Evolutionary conservation across 805 yeast species (phyloP).

Genomic region (Sugiyamaella smithiae): DNA sequence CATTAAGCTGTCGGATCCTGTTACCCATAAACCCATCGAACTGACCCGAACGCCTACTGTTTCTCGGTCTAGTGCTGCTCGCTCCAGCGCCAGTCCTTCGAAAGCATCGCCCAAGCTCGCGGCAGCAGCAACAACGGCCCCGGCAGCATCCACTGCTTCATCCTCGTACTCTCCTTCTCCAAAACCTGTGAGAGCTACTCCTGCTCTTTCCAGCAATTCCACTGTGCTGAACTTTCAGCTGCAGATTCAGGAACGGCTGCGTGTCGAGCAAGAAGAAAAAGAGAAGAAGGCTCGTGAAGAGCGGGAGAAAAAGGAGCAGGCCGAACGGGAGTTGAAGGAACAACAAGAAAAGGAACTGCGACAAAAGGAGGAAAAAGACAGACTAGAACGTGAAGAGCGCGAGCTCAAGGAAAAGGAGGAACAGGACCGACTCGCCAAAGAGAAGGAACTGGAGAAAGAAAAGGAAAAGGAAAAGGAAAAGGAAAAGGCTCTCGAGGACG

Average conservation of each 20-base stretch:
- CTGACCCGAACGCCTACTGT: slow-evolving; percentile 10
- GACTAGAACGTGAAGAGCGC: not conserved
- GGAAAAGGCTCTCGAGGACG: slow-evolving; percentile 14
- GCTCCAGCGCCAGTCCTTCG: slow-evolving; percentile 9
- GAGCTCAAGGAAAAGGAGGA: slow-evolving; percentile 3
- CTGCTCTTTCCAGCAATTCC: slow-evolving; percentile 9
- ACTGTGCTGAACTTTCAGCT: slow-evolving; percentile 21
- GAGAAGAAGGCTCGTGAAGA: slow-evolving; percentile 16
- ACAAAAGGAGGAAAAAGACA: slow-evolving; percentile 8
- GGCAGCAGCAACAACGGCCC: slow-evolving; percentile 9
- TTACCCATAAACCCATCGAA: slow-evolving; percentile 27
- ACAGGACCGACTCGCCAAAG: slow-evolving; percentile 2
- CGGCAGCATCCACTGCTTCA: slow-evolving; percentile 3
- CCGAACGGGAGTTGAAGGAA: slow-evolving; percentile 6
- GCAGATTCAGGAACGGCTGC: slow-evolving; percentile 17
- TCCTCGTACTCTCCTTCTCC: slow-evolving; percentile 4
- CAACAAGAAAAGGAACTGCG: slow-evolving; percentile 4
- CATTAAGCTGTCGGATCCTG: slow-evolving; percentile 29
- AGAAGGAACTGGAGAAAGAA: slow-evolving; percentile 16
- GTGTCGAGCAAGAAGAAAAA: slow-evolving; percentile 17
- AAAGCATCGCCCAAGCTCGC: not conserved
- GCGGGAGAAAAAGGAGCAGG: slow-evolving; percentile 19
- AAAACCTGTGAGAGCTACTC: slow-evolving; percentile 9
- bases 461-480: slow-evolving; percentile 22
- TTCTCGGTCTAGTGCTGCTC: slow-evolving; percentile 2